These are phyloP conservation scores for Epichloe brachyelytri DNA, from an alignment of 2,329 filamentous ascomycete genomes.

Conservation along the genomic window DNA sequence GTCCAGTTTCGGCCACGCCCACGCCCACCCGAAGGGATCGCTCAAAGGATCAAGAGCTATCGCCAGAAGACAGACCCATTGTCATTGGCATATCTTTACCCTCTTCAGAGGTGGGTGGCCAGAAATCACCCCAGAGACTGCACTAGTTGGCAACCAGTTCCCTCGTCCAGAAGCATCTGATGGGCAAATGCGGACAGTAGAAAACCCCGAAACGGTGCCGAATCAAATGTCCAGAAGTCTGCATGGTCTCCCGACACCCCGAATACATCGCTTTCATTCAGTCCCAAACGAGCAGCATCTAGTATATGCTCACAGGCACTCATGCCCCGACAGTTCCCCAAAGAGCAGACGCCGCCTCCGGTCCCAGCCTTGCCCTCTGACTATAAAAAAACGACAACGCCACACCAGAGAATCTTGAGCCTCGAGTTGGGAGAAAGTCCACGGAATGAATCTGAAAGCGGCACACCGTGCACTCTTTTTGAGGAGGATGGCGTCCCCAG, in stretches of 20 bases:
- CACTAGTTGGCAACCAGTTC: conserved; percentile 25
- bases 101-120: conserved; percentile 21
- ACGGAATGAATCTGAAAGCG: conserved; percentile 36
- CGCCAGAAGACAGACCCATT: conserved; percentile 58
- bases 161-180: not conserved
- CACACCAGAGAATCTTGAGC: conserved; percentile 22
- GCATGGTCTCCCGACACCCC: conserved; percentile 52
- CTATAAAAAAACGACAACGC: conserved; percentile 23
- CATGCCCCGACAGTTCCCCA: conserved; percentile 18
- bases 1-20: conserved; percentile 14
- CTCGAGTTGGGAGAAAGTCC: conserved; percentile 16
- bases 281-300: conserved; percentile 32
- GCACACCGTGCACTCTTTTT: conserved; percentile 49
- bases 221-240: conserved; percentile 20
- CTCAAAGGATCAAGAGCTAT: conserved; percentile 35
- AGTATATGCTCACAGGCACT: conserved; percentile 50
- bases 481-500: conserved; percentile 49
- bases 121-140: conserved; percentile 36
- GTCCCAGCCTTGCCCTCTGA: conserved; percentile 43
- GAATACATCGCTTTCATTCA: conserved; percentile 32
- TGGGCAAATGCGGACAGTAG: not conserved
- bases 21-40: conserved; percentile 16
- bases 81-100: conserved; percentile 59
- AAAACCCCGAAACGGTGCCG: not conserved
- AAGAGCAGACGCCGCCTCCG: conserved; percentile 42